Evolutionary conservation across 495 filamentous ascomycete genomes (phyloP).

Genomic region (Coniosporium apollinis): DNA sequence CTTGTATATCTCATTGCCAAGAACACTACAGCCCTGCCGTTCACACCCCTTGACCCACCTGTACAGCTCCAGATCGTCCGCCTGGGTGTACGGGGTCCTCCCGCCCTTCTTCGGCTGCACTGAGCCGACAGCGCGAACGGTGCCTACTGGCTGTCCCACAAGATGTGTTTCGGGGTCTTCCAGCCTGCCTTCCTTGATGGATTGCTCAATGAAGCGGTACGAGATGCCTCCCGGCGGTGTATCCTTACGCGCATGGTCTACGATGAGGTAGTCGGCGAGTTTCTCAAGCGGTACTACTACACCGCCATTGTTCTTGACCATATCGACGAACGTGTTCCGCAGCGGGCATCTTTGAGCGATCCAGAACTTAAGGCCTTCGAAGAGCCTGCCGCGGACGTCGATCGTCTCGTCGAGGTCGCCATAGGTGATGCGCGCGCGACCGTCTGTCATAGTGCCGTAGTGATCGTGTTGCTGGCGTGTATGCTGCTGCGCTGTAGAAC

Average conservation of each 20-base stretch:
- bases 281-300: slow-evolving; percentile 47
- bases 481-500: too few relatives aligned
- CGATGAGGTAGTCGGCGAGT: slow-evolving; percentile 56
- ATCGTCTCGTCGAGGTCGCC: slow-evolving; percentile 20
- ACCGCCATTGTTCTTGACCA: slow-evolving; percentile 64
- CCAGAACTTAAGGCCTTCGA: slow-evolving; percentile 51
- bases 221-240: slow-evolving; percentile 42
- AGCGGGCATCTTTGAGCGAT: slow-evolving; percentile 47
- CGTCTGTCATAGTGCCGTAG: too few relatives aligned
- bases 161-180: slow-evolving; percentile 38
- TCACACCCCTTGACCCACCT: slow-evolving; percentile 39
- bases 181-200: slow-evolving; percentile 42
- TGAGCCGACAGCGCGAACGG: slow-evolving; percentile 30
- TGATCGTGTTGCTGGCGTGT: too few relatives aligned
- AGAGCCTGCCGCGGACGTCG: slow-evolving; percentile 31
- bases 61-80: slow-evolving; percentile 45
- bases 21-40: slow-evolving; percentile 25
- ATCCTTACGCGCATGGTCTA: slow-evolving; percentile 49
- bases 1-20: slow-evolving; percentile 50
- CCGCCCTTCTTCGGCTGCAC: slow-evolving; percentile 29
- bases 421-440: too few relatives aligned
- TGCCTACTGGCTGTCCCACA: slow-evolving; percentile 29
- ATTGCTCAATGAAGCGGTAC: slow-evolving; percentile 58
- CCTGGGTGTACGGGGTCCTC: slow-evolving; percentile 34
- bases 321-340: slow-evolving; percentile 34